Evolutionary conservation across 805 yeast genomes (phyloP), one percentile per base, ranked within the genome.

Genomic region (Hanseniaspora meyeri): DNA sequence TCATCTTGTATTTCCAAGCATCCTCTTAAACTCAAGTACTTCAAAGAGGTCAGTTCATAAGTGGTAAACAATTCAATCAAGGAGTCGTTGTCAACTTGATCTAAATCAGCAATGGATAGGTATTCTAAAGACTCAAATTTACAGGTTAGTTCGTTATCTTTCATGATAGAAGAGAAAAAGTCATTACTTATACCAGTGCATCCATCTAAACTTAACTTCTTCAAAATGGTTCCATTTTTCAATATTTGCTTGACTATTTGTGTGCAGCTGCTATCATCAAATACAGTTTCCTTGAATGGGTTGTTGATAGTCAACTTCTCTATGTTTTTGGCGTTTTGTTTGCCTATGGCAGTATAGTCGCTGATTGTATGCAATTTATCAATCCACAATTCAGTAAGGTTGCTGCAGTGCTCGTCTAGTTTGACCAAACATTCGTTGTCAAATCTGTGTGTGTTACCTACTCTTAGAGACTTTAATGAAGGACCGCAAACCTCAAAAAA

Each of bases 371-470:
- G 95, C 27, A 93, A 69, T 52, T 91, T 71, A 6, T 84, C 77
- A 29, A 93, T 66, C 38, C 80, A 75, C 42, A 93, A 69, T 4
- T 74, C 70, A n/a, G 74, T 75, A 39, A 93, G 66, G 27, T 73
- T 72, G 0, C 72, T 62, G 64, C 89, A 79, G 55, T 76, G 77
- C 48, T 79, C 84, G 19, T 86, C 71, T 46, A 93, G 65, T 19
- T 81, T 67, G 3, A 80, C 74, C 29, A 91, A 66, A 0, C 89
- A 80, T 49, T 78, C 82, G 57, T 83, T 78, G 14, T 81, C 76
- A 60, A 93, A 82, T 56, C 97, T 74, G 66, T 91, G 96, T 1
- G 97, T 91, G 64, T 88, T 87, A 39, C 81, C 73, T 11, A 93
- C 66, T 59, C 82, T 82, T 61, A 93, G 79, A 46, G 72, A 71